Base-by-base conservation (phyloP, 2,329 filamentous ascomycete genomes). In the Clonostachys solani region DNA sequence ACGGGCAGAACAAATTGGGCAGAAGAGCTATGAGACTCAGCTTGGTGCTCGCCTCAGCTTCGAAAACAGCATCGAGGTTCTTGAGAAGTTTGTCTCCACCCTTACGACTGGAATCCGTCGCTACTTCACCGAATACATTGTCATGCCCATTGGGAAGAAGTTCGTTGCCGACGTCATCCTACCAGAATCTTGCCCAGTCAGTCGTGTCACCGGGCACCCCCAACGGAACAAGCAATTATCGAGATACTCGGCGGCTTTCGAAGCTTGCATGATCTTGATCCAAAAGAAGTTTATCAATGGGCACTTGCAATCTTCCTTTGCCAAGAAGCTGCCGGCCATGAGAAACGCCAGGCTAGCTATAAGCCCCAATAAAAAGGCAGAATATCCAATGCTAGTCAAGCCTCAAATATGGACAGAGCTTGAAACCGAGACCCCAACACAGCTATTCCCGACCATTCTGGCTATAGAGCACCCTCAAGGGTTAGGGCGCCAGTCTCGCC, bases 191-290 rank as follows among this genome's bases (percentile, higher is more conserved):
- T 87, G 90, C 1, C 90, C 89, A 0, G 70, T 96, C 35, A 78
- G 76, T 47, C 83, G 80, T 33, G 75, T 80, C 6, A 73, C 75
- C 12, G 92, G 94, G 6, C 72, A 69, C 8, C 68, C 81, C 1
- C 81, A 85, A 47, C 62, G 72, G 8, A 88, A 77, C 48, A 97
- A 96, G 64, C 75, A 83, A 33, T 68, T 86, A 16, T 92, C 94
- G 5, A 95, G 94, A 63, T 89, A 89, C 53, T 89, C 92, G 0
- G 92, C 92, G 4, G 92, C 94, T 1, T 97, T 92, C 61, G 81
- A 91, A 58, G 81, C 87, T 44, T 96, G 92, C 58, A 62, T 90
- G 2, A 62, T 82, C 51, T 74, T 99, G 15, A 74, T 85, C 43
- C 73, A 80, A 49, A 76, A 78, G 46, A 78, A 79, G 3, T 82